Base-by-base conservation (phyloP, 257 asterid species). In the Lycium ferocissimum region DNA sequence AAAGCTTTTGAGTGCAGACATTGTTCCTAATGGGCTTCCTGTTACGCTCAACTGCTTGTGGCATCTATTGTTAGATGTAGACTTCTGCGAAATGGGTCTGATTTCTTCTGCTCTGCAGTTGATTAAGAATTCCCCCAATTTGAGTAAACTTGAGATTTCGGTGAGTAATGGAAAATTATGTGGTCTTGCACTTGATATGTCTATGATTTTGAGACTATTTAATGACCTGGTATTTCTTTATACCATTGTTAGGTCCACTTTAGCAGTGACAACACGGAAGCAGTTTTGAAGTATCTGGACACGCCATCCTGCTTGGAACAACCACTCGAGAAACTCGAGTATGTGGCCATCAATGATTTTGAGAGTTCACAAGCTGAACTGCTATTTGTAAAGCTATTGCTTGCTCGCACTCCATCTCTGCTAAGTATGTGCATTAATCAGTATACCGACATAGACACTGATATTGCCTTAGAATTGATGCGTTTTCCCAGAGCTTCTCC, bases 401-500 rank as follows among this genome's bases (percentile, higher is more conserved):
- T 22, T 2, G n/a, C 51, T 26, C 15, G 26, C 7, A 1, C 45
- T 38, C 63, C 79, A 38, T 82, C 65, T 20, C n/a, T 47, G 20
- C 65, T 15, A 66, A 82, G 47, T 57, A 20, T 82, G 38, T 49
- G 3, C 58, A 33, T 82, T 22, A 79, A 65, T 22, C 65, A 61
- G 45, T 4, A 13, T 33, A n/a, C 15, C 6, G 0, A 2, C 11
- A 15, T 38, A 7, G 40, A 18, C 12, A 35, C 38, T 35, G 49
- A 54, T 18, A 65, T 82, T 4, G 18, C 11, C 3, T 59, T 11
- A 51, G 70, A 40, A 11, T 40, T 61, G 59, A 18, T 81, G 37
- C 17, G 58, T 17, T 66, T 62, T 17, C 20, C 61, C 38, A 20
- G 47, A 47, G 79, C 85, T 45, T 69, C 78, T 69, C 78, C 53